These are phyloP conservation scores for Chlamydomonas schloesseri DNA, from an alignment of 139 green algal species.

Conservation along the genomic window DNA sequence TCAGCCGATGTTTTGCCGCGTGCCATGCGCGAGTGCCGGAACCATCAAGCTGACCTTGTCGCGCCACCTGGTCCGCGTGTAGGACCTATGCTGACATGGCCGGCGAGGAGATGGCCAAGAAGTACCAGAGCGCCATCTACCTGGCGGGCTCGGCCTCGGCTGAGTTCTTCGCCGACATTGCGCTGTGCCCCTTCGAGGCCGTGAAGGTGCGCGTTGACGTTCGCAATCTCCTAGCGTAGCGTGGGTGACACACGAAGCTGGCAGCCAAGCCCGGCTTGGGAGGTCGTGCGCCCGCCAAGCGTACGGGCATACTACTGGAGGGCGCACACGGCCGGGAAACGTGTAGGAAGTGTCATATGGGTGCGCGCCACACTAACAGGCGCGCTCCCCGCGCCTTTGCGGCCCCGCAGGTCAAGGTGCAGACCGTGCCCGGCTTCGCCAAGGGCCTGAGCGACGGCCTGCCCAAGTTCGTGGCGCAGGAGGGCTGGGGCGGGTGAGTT, in stretches of 20 bases:
- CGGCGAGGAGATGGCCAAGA: constrained; percentile 83
- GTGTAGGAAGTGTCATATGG: too few relatives aligned
- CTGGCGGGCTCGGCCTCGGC: constrained; percentile 89
- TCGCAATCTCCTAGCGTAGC: too few relatives aligned
- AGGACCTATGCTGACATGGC: constrained; percentile 85
- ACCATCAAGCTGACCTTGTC: too few relatives aligned
- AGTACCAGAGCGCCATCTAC: constrained; percentile 93
- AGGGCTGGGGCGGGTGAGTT: constrained; percentile 68
- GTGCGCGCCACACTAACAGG: too few relatives aligned
- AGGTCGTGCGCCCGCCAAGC: too few relatives aligned
- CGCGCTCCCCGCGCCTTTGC: background rate
- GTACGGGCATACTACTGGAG: too few relatives aligned
- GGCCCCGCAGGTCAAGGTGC: constrained; percentile 87
- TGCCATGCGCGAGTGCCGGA: too few relatives aligned
- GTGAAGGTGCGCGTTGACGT: constrained; percentile 92
- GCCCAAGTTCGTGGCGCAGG: constrained; percentile 85
- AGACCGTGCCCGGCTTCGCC: constrained; percentile 91
- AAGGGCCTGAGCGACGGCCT: constrained; percentile 87
- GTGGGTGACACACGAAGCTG: too few relatives aligned
- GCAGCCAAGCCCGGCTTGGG: too few relatives aligned
- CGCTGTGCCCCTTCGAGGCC: constrained; percentile 94
- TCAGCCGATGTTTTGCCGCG: too few relatives aligned
- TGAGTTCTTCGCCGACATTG: constrained; percentile 97
- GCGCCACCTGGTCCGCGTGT: background rate
- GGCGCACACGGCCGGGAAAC: too few relatives aligned